phyloP scores from a whole-genome alignment of 73 alveolate genomes.

The Symbiodinium natans region DNA sequence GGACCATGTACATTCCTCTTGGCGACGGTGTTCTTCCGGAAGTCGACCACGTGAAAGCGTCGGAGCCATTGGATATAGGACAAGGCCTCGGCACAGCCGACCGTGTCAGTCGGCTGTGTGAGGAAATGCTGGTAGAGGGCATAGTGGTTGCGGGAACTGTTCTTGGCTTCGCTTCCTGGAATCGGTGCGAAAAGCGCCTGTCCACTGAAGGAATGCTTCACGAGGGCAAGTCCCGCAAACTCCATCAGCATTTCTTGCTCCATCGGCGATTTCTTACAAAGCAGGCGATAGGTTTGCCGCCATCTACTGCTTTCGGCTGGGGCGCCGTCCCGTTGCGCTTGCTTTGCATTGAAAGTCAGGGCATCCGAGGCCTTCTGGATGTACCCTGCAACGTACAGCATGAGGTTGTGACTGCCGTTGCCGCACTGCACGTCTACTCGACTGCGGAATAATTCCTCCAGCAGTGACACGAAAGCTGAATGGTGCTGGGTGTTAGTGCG shows the following conservation, averaged over 20 bases:
- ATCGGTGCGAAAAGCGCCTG: background rate
- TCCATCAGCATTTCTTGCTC: slow-evolving; percentile 37
- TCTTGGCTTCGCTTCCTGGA: slow-evolving; percentile 4
- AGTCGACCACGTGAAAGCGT: too few relatives aligned
- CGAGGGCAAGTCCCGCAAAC: background rate
- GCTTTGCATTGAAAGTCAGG: background rate
- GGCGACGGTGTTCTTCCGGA: too few relatives aligned
- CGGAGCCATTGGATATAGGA: too few relatives aligned
- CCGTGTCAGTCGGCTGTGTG: too few relatives aligned
- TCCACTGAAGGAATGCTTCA: background rate
- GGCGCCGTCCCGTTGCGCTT: background rate
- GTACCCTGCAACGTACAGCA: slow-evolving; percentile 29
- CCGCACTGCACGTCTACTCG: slow-evolving; percentile 28
- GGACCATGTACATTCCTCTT: too few relatives aligned
- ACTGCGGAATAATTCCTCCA: background rate
- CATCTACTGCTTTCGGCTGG: background rate
- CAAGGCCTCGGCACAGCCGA: too few relatives aligned
- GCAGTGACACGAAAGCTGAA: background rate
- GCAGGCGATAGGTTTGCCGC: slow-evolving; percentile 22
- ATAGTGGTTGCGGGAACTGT: too few relatives aligned
- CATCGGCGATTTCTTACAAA: background rate
- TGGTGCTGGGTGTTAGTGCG: background rate
- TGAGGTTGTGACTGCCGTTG: background rate
- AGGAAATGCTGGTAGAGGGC: too few relatives aligned
- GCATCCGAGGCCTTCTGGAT: slow-evolving; percentile 12